A percentile compares a stretch with the other conserved stretches of the same genome.
These are phyloP conservation scores for Podospora pseudopauciseta DNA, from an alignment of 495 filamentous ascomycete species.

Conservation along the genomic window DNA sequence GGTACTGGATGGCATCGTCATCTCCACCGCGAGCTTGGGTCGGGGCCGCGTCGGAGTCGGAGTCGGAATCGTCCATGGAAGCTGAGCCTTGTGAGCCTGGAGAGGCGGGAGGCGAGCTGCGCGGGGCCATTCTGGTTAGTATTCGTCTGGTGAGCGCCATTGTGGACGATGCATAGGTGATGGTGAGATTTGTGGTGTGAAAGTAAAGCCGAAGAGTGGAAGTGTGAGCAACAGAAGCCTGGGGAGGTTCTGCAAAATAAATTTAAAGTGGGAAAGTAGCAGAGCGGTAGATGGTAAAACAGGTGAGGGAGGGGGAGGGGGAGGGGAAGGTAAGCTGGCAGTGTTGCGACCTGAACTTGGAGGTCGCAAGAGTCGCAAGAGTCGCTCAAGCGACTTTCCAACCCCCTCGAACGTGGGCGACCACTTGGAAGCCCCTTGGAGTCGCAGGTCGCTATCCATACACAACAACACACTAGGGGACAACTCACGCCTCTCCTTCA, in stretches of 20 bases:
- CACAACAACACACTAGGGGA: conserved; percentile 3
- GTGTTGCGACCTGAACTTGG: background rate
- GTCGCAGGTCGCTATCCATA: background rate
- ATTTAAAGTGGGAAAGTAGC: background rate
- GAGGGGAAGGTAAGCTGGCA: background rate
- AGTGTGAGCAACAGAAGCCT: background rate
- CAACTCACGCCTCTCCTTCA: conserved; percentile 80
- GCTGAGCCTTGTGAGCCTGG: conserved; percentile 75
- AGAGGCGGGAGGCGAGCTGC: conserved; percentile 60
- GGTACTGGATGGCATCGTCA: conserved; percentile 67
- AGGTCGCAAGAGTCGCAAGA: background rate
- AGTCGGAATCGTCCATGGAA: conserved; percentile 86
- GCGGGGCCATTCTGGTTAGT: conserved; percentile 12
- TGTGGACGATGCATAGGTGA: background rate
- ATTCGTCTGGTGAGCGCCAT: conserved; percentile 9
- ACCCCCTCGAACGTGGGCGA: background rate
- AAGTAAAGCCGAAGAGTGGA: background rate
- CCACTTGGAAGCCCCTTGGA: background rate
- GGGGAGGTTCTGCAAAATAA: background rate
- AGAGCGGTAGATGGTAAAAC: background rate
- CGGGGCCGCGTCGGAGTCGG: conserved; percentile 60
- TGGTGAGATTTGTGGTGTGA: background rate
- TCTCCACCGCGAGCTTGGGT: conserved; percentile 51
- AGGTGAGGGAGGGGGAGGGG: background rate
- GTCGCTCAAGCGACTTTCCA: background rate